Percentiles rank a stretch among this genome's conserved stretches.
phyloP scores from a whole-genome alignment of 2,329 filamentous ascomycete genomes.

The Cryphonectria carpinicola region DNA sequence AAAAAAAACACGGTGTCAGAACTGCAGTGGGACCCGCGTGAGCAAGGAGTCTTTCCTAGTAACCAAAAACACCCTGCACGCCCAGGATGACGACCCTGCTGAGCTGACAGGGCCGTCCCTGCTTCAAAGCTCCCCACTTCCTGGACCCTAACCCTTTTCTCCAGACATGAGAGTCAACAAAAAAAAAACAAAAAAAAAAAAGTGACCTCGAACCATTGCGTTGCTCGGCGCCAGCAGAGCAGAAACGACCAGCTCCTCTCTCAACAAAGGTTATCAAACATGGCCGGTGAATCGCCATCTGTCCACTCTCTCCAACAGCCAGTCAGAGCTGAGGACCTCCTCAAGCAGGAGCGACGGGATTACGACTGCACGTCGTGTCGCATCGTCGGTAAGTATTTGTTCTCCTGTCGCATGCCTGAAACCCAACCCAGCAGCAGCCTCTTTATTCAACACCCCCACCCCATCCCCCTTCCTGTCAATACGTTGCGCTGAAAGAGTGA shows the following conservation, averaged over 20 bases:
- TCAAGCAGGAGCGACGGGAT: slow-evolving; percentile 55
- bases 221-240: neutral
- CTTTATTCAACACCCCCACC: too few relatives aligned
- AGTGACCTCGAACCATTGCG: neutral
- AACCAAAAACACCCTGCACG: too few relatives aligned
- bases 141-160: neutral
- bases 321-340: slow-evolving; percentile 62
- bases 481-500: neutral
- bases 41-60: too few relatives aligned
- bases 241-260: neutral
- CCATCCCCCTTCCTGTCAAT: neutral
- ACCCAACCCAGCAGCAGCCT: too few relatives aligned
- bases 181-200: too few relatives aligned
- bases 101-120: neutral
- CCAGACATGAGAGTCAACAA: too few relatives aligned
- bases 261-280: slow-evolving; percentile 30
- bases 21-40: too few relatives aligned
- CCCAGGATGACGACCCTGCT: neutral
- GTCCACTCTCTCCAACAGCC: slow-evolving; percentile 61
- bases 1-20: too few relatives aligned
- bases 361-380: slow-evolving; percentile 74
- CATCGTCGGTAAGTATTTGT: slow-evolving; percentile 65
- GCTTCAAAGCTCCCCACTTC: neutral
- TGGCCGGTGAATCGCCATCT: slow-evolving; percentile 55
- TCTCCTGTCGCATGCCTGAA: neutral